Evolutionary conservation across 2,329 filamentous ascomycete genomes (phyloP).

Genomic region (Cladosporium sphaerospermum): DNA sequence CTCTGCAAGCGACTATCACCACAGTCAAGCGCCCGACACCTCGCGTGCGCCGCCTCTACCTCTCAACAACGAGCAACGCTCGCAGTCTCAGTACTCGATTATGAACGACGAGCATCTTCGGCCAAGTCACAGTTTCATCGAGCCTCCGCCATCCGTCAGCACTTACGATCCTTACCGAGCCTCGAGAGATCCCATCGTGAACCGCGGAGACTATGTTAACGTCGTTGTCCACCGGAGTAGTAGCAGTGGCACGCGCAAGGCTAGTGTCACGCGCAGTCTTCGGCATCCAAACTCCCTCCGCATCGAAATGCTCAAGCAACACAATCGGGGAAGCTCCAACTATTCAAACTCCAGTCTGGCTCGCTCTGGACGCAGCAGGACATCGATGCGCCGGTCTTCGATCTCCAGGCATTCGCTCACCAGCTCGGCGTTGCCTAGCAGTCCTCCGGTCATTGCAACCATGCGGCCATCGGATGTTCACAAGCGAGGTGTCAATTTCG

Average conservation of each 20-base stretch:
- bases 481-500: conserved; percentile 59
- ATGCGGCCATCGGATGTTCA: conserved; percentile 48
- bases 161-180: conserved; percentile 84
- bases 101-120: conserved; percentile 49
- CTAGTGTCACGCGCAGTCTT: conserved; percentile 32
- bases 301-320: conserved; percentile 32
- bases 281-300: conserved; percentile 39
- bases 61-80: conserved; percentile 34
- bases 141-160: conserved; percentile 46
- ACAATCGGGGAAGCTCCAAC: conserved; percentile 20
- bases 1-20: conserved; percentile 87
- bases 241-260: conserved; percentile 32
- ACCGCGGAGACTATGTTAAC: conserved; percentile 56
- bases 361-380: conserved; percentile 26
- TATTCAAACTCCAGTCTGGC: conserved; percentile 31
- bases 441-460: conserved; percentile 37
- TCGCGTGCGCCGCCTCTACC: conserved; percentile 32
- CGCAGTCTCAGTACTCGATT: conserved; percentile 52
- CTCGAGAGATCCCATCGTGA: conserved; percentile 49
- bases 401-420: conserved; percentile 36
- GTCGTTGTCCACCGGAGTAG: conserved; percentile 59
- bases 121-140: conserved; percentile 43
- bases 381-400: conserved; percentile 30
- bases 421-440: conserved; percentile 44
- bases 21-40: conserved; percentile 46